Evolutionary conservation across 768 basidiomycete species (phyloP).

Genomic region (Rhodocollybia butyracea): DNA sequence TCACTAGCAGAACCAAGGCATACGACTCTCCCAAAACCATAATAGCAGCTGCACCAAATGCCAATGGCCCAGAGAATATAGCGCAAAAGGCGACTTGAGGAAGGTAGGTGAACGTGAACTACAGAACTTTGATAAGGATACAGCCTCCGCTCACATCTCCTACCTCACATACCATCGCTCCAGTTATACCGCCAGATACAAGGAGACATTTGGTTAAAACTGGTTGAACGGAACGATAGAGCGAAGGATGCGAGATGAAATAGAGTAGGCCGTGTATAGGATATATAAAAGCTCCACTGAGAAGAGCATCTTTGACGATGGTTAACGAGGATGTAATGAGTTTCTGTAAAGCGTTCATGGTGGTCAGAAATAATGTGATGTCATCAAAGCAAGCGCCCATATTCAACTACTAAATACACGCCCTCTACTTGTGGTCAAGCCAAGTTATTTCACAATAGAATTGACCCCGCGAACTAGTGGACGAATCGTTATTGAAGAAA

Average conservation of each 20-base stretch:
- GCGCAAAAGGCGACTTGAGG: conserved; percentile 66
- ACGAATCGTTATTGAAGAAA: not conserved
- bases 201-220: conserved; percentile 36
- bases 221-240: conserved; percentile 32
- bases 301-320: conserved; percentile 26
- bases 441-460: conserved; percentile 45
- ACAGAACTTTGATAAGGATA: too few relatives aligned
- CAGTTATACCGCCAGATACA: conserved; percentile 36
- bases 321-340: not conserved
- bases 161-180: too few relatives aligned
- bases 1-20: conserved; percentile 30
- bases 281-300: conserved; percentile 36
- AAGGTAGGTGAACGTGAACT: conserved; percentile 58
- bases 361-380: too few relatives aligned
- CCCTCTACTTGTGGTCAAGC: too few relatives aligned
- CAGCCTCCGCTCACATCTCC: too few relatives aligned
- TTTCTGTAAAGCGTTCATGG: not conserved
- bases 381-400: too few relatives aligned
- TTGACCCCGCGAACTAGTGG: conserved; percentile 38
- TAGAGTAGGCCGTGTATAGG: conserved; percentile 35
- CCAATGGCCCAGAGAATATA: conserved; percentile 61
- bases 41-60: conserved; percentile 49
- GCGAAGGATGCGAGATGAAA: conserved; percentile 31
- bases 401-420: too few relatives aligned
- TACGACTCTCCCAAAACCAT: conserved; percentile 43